Evolutionary conservation across 164 flowering plant species (phyloP), one percentile per base, ranked within the genome.

Genomic region (Chloranthus sessilifolius): DNA sequence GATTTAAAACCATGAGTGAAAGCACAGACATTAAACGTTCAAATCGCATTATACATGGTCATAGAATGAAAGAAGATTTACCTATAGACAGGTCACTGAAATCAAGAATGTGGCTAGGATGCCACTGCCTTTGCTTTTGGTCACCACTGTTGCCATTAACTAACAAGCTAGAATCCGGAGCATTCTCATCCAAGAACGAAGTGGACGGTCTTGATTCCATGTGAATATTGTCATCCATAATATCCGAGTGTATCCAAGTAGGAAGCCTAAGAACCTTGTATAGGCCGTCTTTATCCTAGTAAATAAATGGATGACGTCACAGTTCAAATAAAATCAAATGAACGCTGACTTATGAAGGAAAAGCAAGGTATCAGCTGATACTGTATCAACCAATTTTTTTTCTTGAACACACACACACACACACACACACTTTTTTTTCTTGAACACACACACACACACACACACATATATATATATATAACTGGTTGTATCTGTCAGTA

Each of bases 141-240:
- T 12, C 33, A 47, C 49, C 58, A 23, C 10, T 34, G 36, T n/a
- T 21, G 35, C 61, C 72, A 59, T 41, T 45, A 34, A 28, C 62
- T 17, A 5, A 39, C 28, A 24, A 3, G 46, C 51, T 40, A 55
- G 60, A 33, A 44, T 52, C 64, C 8, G 35, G 15, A 14, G 39
- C 29, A 59, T 43, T 51, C 34, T 39, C 65, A 60, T 9, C 45
- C 5, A 37, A 45, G 70, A 39, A 26, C 46, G 60, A 43, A 38
- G 37, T 49, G 58, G 20, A 35, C 28, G 20, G 38, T 39, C 58
- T 54, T 48, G 76, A 74, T 58, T 78, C 83, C 88, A 92, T 63
- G 68, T 65, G 67, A 53, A 92, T 65, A 61, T 92, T 92, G 67
- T 88, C 99, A 69, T 85, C 99, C 99, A 92, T 92, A 27, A 92